These are phyloP conservation scores for Coemansia sp. DNA, from an alignment of 192 early-diverging fungal genomes.

Conservation along the genomic window DNA sequence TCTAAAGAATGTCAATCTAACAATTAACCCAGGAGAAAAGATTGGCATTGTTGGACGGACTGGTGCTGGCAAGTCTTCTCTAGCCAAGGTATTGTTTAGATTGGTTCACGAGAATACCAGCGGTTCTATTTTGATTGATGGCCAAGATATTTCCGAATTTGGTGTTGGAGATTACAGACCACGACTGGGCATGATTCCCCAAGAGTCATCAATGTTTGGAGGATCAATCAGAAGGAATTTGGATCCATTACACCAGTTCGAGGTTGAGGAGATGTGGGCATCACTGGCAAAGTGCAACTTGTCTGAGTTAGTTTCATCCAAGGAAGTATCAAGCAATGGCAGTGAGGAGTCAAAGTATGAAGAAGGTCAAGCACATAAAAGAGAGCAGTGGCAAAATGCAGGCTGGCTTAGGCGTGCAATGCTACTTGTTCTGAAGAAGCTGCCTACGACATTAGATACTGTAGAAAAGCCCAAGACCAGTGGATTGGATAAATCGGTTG, in stretches of 20 bases:
- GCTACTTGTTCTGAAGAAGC: too few species aligned
- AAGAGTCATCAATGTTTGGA: conserved; percentile 66
- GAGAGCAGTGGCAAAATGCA: too few species aligned
- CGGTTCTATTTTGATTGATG: conserved; percentile 61
- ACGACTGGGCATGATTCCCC: conserved; percentile 18
- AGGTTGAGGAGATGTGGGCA: not conserved
- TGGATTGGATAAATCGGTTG: not conserved
- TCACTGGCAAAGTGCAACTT: conserved; percentile 21
- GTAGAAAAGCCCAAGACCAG: not conserved
- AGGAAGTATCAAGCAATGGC: not conserved
- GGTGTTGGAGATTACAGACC: conserved; percentile 66
- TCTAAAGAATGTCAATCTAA: conserved; percentile 48
- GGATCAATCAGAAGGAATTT: conserved; percentile 68
- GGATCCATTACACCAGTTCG: conserved; percentile 60
- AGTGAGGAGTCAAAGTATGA: conserved; percentile 5
- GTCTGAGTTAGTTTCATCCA: not conserved
- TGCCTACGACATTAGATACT: too few species aligned
- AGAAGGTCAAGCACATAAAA: not conserved
- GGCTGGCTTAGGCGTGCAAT: too few species aligned
- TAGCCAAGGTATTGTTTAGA: conserved; percentile 61
- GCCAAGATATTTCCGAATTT: conserved; percentile 71
- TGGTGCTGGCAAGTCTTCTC: conserved; percentile 67
- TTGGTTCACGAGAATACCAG: conserved; percentile 61
- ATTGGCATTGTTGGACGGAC: conserved; percentile 26
- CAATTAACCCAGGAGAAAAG: conserved; percentile 58